Evolutionary conservation across 345 rosid species (phyloP).

Genomic region (Aquilaria sinensis): DNA sequence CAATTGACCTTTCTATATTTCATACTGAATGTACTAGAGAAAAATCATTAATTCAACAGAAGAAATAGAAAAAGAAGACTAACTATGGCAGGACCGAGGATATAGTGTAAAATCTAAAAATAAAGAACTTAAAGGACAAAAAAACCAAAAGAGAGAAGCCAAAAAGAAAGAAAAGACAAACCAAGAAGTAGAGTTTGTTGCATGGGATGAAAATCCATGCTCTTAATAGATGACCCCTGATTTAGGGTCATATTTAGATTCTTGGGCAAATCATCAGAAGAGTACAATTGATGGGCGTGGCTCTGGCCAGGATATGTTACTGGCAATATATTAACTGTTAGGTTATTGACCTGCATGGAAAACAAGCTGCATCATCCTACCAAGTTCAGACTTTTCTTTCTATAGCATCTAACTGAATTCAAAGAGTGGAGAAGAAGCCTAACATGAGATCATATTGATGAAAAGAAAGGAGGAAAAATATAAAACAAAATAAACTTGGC

Average conservation of each 20-base stretch:
- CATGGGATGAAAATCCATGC: conserved; percentile 36
- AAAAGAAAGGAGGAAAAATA: background rate
- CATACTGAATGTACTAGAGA: too few species aligned
- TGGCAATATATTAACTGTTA: conserved; percentile 40
- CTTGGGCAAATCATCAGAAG: conserved; percentile 31
- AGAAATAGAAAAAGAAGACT: too few species aligned
- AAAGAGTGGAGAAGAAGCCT: too few species aligned
- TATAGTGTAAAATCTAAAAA: too few species aligned
- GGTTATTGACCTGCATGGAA: conserved; percentile 32
- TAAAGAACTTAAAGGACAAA: background rate
- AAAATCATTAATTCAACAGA: too few species aligned
- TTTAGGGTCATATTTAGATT: conserved; percentile 10
- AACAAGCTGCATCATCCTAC: background rate
- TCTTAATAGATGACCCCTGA: conserved; percentile 30
- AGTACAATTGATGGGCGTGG: conserved; percentile 16
- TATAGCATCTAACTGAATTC: too few species aligned
- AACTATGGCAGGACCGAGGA: too few species aligned
- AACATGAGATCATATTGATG: too few species aligned
- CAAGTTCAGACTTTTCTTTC: background rate
- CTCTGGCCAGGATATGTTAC: conserved; percentile 40
- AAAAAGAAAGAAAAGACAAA: background rate
- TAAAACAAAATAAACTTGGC: background rate
- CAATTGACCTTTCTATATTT: too few species aligned
- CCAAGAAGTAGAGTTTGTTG: conserved; percentile 31
- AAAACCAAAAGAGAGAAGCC: background rate